A percentile compares a stretch with the other conserved stretches of the same genome.
Evolutionary conservation across 1,284 basidiomycete genomes (phyloP).

Genomic region (Marasmius sp.): DNA sequence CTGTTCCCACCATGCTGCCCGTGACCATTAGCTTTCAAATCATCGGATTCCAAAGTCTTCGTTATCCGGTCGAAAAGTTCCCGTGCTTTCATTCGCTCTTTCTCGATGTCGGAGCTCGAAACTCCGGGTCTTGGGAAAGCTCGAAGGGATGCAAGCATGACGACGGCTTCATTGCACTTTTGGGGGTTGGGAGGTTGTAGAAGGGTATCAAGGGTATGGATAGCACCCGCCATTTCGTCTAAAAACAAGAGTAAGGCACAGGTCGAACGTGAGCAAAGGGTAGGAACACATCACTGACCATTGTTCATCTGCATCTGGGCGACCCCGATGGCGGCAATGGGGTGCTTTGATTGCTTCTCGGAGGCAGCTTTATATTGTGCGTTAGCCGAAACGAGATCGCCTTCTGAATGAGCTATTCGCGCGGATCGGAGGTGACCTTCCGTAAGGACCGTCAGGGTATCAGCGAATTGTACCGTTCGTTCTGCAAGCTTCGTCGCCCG

Average conservation of each 20-base stretch:
- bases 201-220: slow-evolving; percentile 84
- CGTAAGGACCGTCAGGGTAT: slow-evolving; percentile 77
- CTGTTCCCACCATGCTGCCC: slow-evolving; percentile 26
- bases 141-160: slow-evolving; percentile 87
- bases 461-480: slow-evolving; percentile 88
- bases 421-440: slow-evolving; percentile 80
- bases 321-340: slow-evolving; percentile 79
- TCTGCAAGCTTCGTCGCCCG: slow-evolving; percentile 88
- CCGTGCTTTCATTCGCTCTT: slow-evolving; percentile 74
- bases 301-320: slow-evolving; percentile 85
- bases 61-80: slow-evolving; percentile 79
- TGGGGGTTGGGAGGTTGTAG: slow-evolving; percentile 65
- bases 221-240: slow-evolving; percentile 80
- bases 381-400: slow-evolving; percentile 61
- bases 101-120: slow-evolving; percentile 66
- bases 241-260: slow-evolving; percentile 2
- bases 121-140: slow-evolving; percentile 79
- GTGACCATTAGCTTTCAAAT: slow-evolving; percentile 40
- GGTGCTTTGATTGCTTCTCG: slow-evolving; percentile 72
- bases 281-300: slow-evolving; percentile 44
- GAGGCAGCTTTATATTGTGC: slow-evolving; percentile 76
- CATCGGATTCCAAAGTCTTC: slow-evolving; percentile 63
- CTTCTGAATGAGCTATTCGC: slow-evolving; percentile 74
- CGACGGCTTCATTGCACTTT: slow-evolving; percentile 75
- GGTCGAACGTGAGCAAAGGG: slow-evolving; percentile 1